These are phyloP conservation scores for Dioscorea dumetorum DNA, from an alignment of 106 monocot genomes.

Conservation along the genomic window DNA sequence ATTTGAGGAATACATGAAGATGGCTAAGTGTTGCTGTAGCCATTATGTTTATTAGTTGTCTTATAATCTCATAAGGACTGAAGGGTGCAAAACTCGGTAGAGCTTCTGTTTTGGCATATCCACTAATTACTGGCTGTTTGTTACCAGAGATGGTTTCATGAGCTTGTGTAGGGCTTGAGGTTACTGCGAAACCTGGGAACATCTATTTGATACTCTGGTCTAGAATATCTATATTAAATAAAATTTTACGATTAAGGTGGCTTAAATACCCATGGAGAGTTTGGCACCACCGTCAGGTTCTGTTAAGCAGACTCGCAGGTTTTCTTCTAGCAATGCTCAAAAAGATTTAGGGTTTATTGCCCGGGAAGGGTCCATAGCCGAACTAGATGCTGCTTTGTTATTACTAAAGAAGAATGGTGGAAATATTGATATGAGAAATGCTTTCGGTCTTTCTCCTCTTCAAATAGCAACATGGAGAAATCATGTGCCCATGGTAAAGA, in stretches of 20 bases:
- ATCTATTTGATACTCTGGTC: neutral
- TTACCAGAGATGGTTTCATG: neutral
- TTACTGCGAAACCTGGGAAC: neutral
- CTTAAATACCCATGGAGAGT: slow-evolving; percentile 29
- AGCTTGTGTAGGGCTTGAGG: neutral
- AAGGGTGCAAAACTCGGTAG: too few relatives aligned
- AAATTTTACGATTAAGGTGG: neutral
- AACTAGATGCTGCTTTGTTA: slow-evolving; percentile 67
- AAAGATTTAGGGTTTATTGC: slow-evolving; percentile 72
- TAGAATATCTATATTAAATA: neutral
- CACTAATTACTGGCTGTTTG: neutral
- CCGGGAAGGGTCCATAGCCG: slow-evolving; percentile 69
- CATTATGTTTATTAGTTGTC: too few relatives aligned
- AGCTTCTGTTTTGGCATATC: neutral
- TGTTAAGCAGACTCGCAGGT: slow-evolving; percentile 42
- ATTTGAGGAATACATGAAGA: too few relatives aligned
- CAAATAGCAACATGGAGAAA: slow-evolving; percentile 99
- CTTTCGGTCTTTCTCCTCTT: slow-evolving; percentile 84
- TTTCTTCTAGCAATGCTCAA: slow-evolving; percentile 27
- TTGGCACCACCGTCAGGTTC: slow-evolving; percentile 33
- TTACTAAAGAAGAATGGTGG: slow-evolving; percentile 85
- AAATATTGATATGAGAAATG: slow-evolving; percentile 73
- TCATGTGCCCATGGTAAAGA: slow-evolving; percentile 89
- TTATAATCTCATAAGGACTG: too few relatives aligned
- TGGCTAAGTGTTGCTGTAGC: too few relatives aligned